Conservation (phyloP, 768 basidiomycete genomes). For the Xerocomellus chrysenteron region DNA sequence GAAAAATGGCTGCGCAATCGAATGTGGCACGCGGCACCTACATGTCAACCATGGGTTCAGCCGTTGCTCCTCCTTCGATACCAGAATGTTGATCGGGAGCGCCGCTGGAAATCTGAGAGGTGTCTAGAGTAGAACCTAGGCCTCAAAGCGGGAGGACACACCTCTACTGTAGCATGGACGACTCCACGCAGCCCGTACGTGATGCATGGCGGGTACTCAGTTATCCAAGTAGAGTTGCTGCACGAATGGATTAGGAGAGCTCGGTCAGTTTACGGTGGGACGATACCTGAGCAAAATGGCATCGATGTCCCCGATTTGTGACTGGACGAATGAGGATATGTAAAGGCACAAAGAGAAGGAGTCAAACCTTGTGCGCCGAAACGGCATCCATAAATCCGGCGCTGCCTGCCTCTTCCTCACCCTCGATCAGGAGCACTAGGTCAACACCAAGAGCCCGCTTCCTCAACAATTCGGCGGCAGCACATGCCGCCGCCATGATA, state of each 20-base stretch:
- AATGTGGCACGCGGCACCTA: constrained; percentile 31
- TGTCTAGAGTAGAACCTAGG: neutral
- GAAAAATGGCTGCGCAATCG: neutral
- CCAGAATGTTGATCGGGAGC: constrained; percentile 90
- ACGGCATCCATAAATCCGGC: constrained; percentile 82
- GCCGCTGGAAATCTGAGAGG: constrained; percentile 59
- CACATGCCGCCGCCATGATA: constrained; percentile 86
- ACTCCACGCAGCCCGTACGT: constrained; percentile 96
- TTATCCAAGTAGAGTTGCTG: constrained; percentile 97
- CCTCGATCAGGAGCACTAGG: constrained; percentile 88
- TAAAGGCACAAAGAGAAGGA: neutral
- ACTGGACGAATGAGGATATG: constrained; percentile 40
- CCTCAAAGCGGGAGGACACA: constrained; percentile 24
- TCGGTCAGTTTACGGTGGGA: neutral
- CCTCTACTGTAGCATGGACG: constrained; percentile 81
- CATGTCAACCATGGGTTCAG: constrained; percentile 95
- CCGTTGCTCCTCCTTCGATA: constrained; percentile 84
- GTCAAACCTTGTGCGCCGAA: constrained; percentile 62
- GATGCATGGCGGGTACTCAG: constrained; percentile 87
- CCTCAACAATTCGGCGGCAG: constrained; percentile 77
- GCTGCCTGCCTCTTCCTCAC: constrained; percentile 96
- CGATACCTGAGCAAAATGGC: constrained; percentile 81
- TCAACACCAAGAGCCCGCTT: constrained; percentile 78
- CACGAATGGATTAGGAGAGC: neutral
- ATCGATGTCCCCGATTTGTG: constrained; percentile 82